Evolutionary conservation across 495 filamentous ascomycete species (phyloP).

Genomic region (Niebla homalea): DNA sequence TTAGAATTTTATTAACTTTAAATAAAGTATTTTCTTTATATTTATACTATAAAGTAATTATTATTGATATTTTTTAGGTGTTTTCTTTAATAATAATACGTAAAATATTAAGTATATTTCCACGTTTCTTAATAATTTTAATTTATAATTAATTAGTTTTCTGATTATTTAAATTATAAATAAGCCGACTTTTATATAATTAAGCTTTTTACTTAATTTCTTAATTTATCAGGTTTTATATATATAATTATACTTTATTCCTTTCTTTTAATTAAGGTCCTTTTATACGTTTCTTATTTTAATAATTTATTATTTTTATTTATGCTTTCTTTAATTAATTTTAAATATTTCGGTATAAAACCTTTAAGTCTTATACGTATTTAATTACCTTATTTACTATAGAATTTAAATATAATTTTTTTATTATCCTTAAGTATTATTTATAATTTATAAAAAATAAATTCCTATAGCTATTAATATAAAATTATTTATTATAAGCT

Average conservation of each 20-base stretch:
- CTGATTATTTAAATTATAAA: slow-evolving; percentile 3
- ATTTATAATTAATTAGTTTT: background rate
- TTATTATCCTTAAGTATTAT: background rate
- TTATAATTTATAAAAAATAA: slow-evolving; percentile 3
- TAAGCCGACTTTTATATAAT: too few relatives aligned
- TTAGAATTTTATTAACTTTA: too few relatives aligned
- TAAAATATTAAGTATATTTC: too few relatives aligned
- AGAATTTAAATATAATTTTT: background rate
- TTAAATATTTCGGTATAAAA: background rate
- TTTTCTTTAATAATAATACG: too few relatives aligned
- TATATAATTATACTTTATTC: too few relatives aligned
- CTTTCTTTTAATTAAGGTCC: background rate
- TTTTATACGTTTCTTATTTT: slow-evolving; percentile 1
- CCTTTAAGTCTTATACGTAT: background rate
- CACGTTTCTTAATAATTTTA: background rate
- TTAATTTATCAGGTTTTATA: too few relatives aligned
- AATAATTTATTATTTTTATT: slow-evolving; percentile 1
- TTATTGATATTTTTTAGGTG: too few relatives aligned
- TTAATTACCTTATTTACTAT: background rate
- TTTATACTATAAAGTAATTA: too few relatives aligned
- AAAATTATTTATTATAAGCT: background rate
- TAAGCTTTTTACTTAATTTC: too few relatives aligned
- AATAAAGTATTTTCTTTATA: background rate
- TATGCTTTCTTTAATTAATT: too few relatives aligned
- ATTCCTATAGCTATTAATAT: background rate